Conservation (phyloP, 192 early-diverging fungal genomes). For the Coemansia sp. region DNA sequence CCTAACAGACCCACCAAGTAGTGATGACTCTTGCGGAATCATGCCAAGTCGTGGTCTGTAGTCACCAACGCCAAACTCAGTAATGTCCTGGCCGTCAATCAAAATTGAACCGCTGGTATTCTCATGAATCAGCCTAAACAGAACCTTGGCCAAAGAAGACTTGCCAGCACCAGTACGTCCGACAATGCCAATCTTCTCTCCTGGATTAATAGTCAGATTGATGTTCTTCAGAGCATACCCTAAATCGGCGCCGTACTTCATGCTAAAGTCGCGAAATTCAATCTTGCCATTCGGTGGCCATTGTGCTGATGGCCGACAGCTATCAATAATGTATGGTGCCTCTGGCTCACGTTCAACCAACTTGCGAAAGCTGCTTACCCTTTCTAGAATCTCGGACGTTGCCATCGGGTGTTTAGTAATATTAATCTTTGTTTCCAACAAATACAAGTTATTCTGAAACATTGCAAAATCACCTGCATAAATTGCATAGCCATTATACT, state of each 20-base stretch:
- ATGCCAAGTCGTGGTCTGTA: constrained; percentile 54
- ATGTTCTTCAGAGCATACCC: constrained; percentile 37
- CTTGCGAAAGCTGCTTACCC: neutral
- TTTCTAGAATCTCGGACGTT: neutral
- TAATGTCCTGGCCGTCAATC: constrained; percentile 79
- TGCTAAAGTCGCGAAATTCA: constrained; percentile 30
- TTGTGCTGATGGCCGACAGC: neutral
- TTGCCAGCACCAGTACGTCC: constrained; percentile 64
- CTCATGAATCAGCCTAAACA: constrained; percentile 65
- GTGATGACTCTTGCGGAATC: constrained; percentile 65
- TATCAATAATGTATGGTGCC: constrained; percentile 7
- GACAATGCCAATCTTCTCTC: constrained; percentile 63
- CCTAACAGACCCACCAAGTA: constrained; percentile 63
- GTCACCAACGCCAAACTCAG: constrained; percentile 61
- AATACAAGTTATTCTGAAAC: neutral
- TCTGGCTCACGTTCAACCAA: constrained; percentile 6
- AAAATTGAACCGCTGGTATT: constrained; percentile 56
- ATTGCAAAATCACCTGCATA: neutral
- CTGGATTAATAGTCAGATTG: constrained; percentile 48
- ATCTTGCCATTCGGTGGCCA: constrained; percentile 30
- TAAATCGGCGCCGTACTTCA: constrained; percentile 17
- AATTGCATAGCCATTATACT: neutral
- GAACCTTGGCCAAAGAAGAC: constrained; percentile 56
- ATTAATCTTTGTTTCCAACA: neutral
- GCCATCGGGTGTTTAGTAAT: too few species aligned